Evolutionary conservation across 2,329 filamentous ascomycete genomes (phyloP).

Genomic region (Thelonectria rubi): DNA sequence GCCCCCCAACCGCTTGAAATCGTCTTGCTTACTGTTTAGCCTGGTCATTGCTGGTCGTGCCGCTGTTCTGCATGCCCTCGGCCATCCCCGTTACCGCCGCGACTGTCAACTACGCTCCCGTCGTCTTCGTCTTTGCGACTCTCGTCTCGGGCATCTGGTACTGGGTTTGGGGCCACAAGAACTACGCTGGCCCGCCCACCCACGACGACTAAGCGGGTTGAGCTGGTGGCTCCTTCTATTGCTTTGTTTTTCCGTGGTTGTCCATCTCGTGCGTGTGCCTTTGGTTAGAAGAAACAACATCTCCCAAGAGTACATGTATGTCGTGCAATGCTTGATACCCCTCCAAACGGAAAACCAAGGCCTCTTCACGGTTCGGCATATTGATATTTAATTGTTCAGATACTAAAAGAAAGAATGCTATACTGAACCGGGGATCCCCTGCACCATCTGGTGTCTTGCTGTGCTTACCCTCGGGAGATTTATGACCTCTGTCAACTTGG

Average conservation of each 20-base stretch:
- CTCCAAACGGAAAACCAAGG: slow-evolving; percentile 13
- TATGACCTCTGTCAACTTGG: no score
- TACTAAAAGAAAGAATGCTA: slow-evolving; percentile 15
- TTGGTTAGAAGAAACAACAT: slow-evolving; percentile 12
- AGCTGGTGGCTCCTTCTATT: slow-evolving; percentile 16
- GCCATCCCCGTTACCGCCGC: slow-evolving; percentile 64
- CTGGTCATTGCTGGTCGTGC: slow-evolving; percentile 74
- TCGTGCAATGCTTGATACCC: slow-evolving; percentile 28
- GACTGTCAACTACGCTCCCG: slow-evolving; percentile 78
- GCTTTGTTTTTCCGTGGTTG: slow-evolving; percentile 27
- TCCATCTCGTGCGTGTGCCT: slow-evolving; percentile 20
- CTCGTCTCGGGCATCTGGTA: slow-evolving; percentile 73
- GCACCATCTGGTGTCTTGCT: no score
- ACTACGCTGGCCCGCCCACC: slow-evolving; percentile 72
- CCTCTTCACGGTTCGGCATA: slow-evolving; percentile 5
- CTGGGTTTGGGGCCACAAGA: slow-evolving; percentile 72
- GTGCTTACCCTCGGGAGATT: no score
- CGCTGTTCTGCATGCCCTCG: slow-evolving; percentile 78
- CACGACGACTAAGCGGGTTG: slow-evolving; percentile 45
- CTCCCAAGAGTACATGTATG: slow-evolving; percentile 5
- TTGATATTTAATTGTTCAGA: slow-evolving; percentile 5
- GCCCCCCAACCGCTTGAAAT: background rate
- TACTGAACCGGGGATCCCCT: background rate
- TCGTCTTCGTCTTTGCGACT: slow-evolving; percentile 75
- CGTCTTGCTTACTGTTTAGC: slow-evolving; percentile 48